Conservation (phyloP, 2,329 filamentous ascomycete genomes). For the Didymella keratinophila region DNA sequence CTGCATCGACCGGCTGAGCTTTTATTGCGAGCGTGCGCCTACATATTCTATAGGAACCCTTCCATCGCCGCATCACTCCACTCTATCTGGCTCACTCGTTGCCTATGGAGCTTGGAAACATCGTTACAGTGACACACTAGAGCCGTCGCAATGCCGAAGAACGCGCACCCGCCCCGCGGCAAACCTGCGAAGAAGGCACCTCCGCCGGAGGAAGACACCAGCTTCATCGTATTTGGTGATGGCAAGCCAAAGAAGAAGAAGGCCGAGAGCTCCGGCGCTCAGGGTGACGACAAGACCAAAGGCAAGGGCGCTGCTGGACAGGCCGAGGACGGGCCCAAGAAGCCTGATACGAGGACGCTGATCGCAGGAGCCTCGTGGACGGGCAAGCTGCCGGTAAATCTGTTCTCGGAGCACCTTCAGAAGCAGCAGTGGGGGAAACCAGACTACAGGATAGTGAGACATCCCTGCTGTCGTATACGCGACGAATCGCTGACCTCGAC, state of each 20-base stretch:
- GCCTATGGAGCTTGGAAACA: slow-evolving; percentile 17
- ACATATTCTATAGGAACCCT: slow-evolving; percentile 22
- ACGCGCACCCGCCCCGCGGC: slow-evolving; percentile 57
- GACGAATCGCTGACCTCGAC: slow-evolving; percentile 15
- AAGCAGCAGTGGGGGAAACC: slow-evolving; percentile 95
- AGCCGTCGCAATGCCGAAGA: slow-evolving; percentile 55
- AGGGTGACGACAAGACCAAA: slow-evolving; percentile 43
- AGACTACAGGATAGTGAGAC: slow-evolving; percentile 79
- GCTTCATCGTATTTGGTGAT: slow-evolving; percentile 59
- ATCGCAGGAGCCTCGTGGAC: slow-evolving; percentile 98
- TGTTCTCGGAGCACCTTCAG: slow-evolving; percentile 93
- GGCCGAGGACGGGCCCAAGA: slow-evolving; percentile 59
- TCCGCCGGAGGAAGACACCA: slow-evolving; percentile 57
- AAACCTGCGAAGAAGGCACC: slow-evolving; percentile 52
- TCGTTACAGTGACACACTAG: slow-evolving; percentile 8
- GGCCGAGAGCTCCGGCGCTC: slow-evolving; percentile 28
- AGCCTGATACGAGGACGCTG: slow-evolving; percentile 72
- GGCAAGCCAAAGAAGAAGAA: slow-evolving; percentile 55
- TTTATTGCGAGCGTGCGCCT: slow-evolving; percentile 25
- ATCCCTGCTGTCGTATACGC: not conserved
- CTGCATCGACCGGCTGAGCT: slow-evolving; percentile 24
- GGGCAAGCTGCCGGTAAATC: slow-evolving; percentile 91
- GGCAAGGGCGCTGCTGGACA: slow-evolving; percentile 38
- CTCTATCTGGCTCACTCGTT: slow-evolving; percentile 1
- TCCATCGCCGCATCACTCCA: not conserved